Evolutionary conservation across 192 early-diverging fungal genomes (phyloP).

Genomic region (Linnemannia exigua): DNA sequence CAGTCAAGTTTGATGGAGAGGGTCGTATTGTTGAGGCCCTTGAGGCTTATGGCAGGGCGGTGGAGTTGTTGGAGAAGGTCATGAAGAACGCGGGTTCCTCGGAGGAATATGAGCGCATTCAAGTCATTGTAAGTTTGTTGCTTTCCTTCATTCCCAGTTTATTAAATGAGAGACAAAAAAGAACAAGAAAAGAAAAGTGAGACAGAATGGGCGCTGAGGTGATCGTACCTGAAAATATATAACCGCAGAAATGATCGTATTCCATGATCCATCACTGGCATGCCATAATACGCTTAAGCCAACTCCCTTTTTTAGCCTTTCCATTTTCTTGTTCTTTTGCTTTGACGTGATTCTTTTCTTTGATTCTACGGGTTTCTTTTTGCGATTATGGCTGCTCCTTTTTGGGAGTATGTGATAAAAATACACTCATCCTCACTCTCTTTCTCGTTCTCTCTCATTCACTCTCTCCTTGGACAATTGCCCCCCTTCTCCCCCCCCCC

Average conservation of each 20-base stretch:
- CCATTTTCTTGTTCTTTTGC: not conserved
- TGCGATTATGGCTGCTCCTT: not conserved
- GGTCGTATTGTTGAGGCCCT: conserved; percentile 21
- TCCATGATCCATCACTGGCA: not conserved
- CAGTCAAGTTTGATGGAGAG: conserved; percentile 42
- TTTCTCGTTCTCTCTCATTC: not conserved
- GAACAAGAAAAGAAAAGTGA: not conserved
- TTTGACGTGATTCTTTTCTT: not conserved
- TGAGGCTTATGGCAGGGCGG: conserved; percentile 30
- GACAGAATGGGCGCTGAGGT: not conserved
- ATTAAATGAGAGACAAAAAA: not conserved
- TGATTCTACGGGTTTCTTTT: not conserved
- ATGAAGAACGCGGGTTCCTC: conserved; percentile 12
- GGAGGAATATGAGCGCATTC: conserved; percentile 31
- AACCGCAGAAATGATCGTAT: not conserved
- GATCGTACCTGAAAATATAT: not conserved
- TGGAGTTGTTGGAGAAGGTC: conserved; percentile 23
- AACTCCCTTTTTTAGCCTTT: too few relatives aligned
- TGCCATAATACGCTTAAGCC: not conserved
- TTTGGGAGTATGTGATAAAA: not conserved
- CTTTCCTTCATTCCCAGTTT: not conserved
- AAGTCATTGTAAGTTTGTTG: conserved; percentile 35
- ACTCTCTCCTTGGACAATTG: conserved; percentile 3
- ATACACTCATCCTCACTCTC: not conserved
- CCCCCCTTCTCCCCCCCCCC: not conserved